These are phyloP conservation scores for Coprinopsis sp. DNA, from an alignment of 768 basidiomycete species.

Conservation along the genomic window DNA sequence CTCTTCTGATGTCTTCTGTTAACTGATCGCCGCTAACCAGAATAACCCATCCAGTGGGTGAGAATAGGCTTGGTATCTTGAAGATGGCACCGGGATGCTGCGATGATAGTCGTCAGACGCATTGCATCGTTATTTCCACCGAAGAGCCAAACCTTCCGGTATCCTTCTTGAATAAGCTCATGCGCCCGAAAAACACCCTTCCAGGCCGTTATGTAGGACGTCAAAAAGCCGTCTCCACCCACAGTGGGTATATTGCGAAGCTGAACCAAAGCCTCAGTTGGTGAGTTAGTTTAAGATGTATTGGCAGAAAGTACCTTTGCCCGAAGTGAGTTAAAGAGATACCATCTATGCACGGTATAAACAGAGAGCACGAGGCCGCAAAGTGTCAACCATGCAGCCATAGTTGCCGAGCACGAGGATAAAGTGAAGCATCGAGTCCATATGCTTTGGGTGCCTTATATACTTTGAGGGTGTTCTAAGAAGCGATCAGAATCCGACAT, in stretches of 20 bases:
- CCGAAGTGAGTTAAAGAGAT: background rate
- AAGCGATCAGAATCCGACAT: no score
- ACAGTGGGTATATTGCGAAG: conserved; percentile 19
- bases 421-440: no score
- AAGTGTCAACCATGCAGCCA: no score
- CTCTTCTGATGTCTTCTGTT: conserved; percentile 46
- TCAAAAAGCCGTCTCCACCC: conserved; percentile 20
- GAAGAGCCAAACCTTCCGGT: conserved; percentile 7
- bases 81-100: conserved; percentile 18
- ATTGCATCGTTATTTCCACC: no score
- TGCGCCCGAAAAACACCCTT: conserved; percentile 19
- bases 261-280: no score
- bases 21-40: conserved; percentile 36
- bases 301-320: background rate
- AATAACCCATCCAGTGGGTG: conserved; percentile 14
- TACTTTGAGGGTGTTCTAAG: no score
- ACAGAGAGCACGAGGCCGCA: no score
- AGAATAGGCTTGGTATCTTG: conserved; percentile 15
- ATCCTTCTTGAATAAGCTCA: conserved; percentile 18
- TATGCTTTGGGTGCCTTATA: no score
- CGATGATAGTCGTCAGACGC: no score
- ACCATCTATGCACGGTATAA: no score
- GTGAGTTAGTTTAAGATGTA: no score
- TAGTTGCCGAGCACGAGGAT: no score
- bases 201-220: conserved; percentile 21